Base-by-base conservation (phyloP, 2,329 filamentous ascomycete genomes). In the Apiospora pterosperma region DNA sequence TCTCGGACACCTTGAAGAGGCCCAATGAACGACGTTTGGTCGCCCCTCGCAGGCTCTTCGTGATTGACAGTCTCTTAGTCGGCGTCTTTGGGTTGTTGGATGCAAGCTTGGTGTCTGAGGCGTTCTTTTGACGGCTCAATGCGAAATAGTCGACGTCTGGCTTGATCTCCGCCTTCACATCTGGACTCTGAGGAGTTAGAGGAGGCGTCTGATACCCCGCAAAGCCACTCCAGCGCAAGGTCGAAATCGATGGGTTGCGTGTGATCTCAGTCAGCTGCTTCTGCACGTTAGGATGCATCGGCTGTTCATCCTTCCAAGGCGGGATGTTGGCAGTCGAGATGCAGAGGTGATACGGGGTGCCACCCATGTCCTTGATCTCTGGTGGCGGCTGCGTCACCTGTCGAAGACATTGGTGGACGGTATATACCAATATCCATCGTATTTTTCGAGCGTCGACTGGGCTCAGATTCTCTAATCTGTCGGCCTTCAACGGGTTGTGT, bases 351-450 rank as follows among this genome's bases (percentile, higher is more conserved):
- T 95, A 95, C 0, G 82, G 78, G 1, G 87, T 81, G 16, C 79
- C 80, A 1, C 82, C 79, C 0, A 81, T 78, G 63, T 90, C 85
- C 19, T 81, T 80, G 34, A 92, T 87, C 69, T 91, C 87, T 5
- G 79, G 73, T 0, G 92, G 89, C 0, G 85, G 80, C 38, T 84
- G 79, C 0, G 87, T 89, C 41, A 88, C 88, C 62, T 86, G 86
- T 11, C 85, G 83, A 1, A 96, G 82, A n/a, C 88, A 89, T 73
- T 96, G 92, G 64, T 92, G 84, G 4, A 88, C 84, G 21, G 88
- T 84, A 71, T 95, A 95, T 7, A 95, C 84, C 39, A 94, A 74
- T 36, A 94, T 85, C 92, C 92, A 96, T 42, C 92, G 84, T 19
- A 93, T 85, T 75, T 93, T 94, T 44, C 92, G 87, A 1, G 87